Conservation (phyloP, 768 basidiomycete species). For the Pholiota conissans region DNA sequence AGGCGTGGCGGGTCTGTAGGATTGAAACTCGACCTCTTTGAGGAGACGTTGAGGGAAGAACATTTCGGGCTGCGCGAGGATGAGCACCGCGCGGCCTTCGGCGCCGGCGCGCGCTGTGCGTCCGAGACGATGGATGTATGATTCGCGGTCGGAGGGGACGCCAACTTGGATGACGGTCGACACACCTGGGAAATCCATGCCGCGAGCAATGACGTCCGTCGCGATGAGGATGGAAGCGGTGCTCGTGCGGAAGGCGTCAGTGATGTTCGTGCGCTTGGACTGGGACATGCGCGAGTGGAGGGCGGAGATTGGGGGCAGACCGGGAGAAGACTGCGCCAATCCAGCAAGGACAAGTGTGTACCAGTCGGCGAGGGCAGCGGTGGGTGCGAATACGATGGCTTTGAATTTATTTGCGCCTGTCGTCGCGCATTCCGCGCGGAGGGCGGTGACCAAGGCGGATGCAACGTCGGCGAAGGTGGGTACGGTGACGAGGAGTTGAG, state of each 20-base stretch:
- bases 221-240: slow-evolving; percentile 44
- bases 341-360: slow-evolving; percentile 32
- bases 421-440: slow-evolving; percentile 18
- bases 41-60: slow-evolving; percentile 41
- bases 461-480: slow-evolving; percentile 10
- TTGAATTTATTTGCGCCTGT: slow-evolving; percentile 28
- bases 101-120: slow-evolving; percentile 76
- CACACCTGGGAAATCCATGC: slow-evolving; percentile 64
- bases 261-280: slow-evolving; percentile 36
- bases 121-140: slow-evolving; percentile 80
- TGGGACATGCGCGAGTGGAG: slow-evolving; percentile 63
- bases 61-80: slow-evolving; percentile 52
- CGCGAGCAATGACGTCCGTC: slow-evolving; percentile 62
- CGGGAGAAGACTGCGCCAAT: background rate
- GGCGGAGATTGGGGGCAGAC: slow-evolving; percentile 42
- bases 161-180: slow-evolving; percentile 63
- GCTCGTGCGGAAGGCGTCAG: slow-evolving; percentile 3
- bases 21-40: slow-evolving; percentile 38
- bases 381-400: slow-evolving; percentile 67
- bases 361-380: slow-evolving; percentile 56
- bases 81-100: slow-evolving; percentile 56
- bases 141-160: slow-evolving; percentile 68
- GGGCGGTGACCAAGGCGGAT: slow-evolving; percentile 2
- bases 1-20: slow-evolving; percentile 24
- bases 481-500: slow-evolving; percentile 9